A percentile compares a stretch with the other conserved stretches of the same genome.
Conservation (phyloP, 257 asterid genomes). For the Nyctanthes arbortristis region DNA sequence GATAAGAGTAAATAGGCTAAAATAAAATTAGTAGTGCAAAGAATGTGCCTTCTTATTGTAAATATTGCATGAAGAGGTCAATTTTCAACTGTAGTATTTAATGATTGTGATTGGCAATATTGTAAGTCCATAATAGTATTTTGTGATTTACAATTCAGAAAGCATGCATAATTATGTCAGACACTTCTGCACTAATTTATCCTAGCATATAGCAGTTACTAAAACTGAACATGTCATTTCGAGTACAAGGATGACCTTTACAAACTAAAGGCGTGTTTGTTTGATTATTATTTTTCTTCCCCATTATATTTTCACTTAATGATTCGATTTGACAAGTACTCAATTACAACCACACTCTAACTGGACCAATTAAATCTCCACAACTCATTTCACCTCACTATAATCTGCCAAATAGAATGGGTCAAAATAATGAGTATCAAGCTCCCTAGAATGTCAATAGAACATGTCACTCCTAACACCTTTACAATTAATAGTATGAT, state of each 20-base stretch:
- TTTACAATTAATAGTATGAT: not conserved
- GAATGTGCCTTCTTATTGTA: not conserved
- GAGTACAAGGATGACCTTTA: conserved; percentile 1
- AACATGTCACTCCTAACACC: conserved; percentile 3
- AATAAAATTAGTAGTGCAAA: conserved; percentile 2
- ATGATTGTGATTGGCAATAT: conserved; percentile 2
- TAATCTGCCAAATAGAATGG: too few relatives aligned
- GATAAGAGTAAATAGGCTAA: not conserved
- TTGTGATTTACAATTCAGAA: conserved; percentile 7
- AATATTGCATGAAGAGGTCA: conserved; percentile 10
- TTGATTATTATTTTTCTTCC: too few relatives aligned
- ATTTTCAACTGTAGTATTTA: conserved; percentile 8
- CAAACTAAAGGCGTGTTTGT: too few relatives aligned
- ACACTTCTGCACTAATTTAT: not conserved
- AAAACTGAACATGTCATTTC: not conserved
- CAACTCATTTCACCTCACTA: too few relatives aligned
- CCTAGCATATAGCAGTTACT: not conserved
- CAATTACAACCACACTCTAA: too few relatives aligned
- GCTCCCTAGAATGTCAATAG: not conserved
- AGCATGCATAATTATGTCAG: conserved; percentile 2
- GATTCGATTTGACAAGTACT: too few relatives aligned
- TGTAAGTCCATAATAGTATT: not conserved
- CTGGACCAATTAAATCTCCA: too few relatives aligned
- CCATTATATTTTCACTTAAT: too few relatives aligned
- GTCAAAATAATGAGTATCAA: too few relatives aligned